Percentiles rank a stretch among this genome's conserved stretches.
Conservation (phyloP, 2,329 filamentous ascomycete genomes). For the Leptodontidium sp. region DNA sequence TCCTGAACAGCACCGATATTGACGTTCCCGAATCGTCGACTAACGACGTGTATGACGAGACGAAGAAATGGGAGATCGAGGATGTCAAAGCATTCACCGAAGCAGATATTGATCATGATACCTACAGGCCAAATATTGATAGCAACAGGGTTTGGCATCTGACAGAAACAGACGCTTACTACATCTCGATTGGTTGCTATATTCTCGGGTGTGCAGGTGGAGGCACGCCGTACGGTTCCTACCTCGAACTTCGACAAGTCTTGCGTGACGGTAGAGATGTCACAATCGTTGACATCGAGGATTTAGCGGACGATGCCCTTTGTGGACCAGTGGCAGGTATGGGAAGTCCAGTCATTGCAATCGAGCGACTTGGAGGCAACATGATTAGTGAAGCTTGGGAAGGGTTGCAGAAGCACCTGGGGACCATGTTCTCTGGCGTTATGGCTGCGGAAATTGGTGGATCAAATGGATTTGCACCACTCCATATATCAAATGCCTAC, state of each 20-base stretch:
- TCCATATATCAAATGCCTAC: slow-evolving; percentile 1
- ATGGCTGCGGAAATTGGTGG: slow-evolving; percentile 24
- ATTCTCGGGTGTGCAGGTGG: slow-evolving; percentile 19
- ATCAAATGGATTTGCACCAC: slow-evolving; percentile 15
- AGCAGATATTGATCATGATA: not conserved
- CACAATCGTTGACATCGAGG: slow-evolving; percentile 16
- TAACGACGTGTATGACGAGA: slow-evolving; percentile 7
- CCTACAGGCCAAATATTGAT: slow-evolving; percentile 14
- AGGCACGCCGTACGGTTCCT: slow-evolving; percentile 13
- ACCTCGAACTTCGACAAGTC: slow-evolving; percentile 1
- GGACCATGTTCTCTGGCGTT: not conserved
- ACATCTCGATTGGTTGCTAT: slow-evolving; percentile 12
- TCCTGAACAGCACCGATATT: slow-evolving; percentile 5
- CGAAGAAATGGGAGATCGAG: slow-evolving; percentile 2
- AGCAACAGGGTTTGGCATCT: slow-evolving; percentile 18
- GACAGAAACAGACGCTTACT: slow-evolving; percentile 13
- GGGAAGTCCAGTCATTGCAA: slow-evolving; percentile 17
- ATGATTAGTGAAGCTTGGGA: slow-evolving; percentile 13
- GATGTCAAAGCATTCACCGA: not conserved
- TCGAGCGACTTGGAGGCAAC: slow-evolving; percentile 19
- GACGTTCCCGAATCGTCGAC: slow-evolving; percentile 3
- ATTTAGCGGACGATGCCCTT: slow-evolving; percentile 9
- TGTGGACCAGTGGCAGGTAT: slow-evolving; percentile 12
- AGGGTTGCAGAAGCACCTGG: slow-evolving; percentile 15
- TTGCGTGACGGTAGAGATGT: slow-evolving; percentile 14